Base-by-base conservation (phyloP, 2,329 filamentous ascomycete genomes). In the Pseudocercospora fijiensis region DNA sequence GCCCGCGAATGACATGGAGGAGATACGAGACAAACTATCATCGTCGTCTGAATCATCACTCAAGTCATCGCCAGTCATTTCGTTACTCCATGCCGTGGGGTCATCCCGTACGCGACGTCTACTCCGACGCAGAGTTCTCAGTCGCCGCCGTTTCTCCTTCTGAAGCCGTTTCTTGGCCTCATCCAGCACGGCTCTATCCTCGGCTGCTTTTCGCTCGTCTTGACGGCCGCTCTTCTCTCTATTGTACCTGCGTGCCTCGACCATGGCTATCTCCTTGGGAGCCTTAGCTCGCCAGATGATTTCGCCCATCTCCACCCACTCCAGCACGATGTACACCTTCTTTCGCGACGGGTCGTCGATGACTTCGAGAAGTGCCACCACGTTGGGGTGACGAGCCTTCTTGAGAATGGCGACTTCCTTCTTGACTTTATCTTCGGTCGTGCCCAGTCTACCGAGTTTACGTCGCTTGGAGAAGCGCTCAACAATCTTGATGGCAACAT, bases 401-500 rank as follows among this genome's bases (percentile, higher is more conserved):
- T 99, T 99, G 72, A 99, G 83, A 63, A 99, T 98, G 74, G 95
- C 95, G 67, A 99, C 96, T 80, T 99, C 95, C 75, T 90, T 90
- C 80, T 96, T 97, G 62, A 91, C 92, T 81, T 93, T 94, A 77
- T 91, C 89, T 73, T 89, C 86, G 18, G 87, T 85, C 64, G 86
- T 86, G n/a, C 84, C 86, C 43, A 86, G 78, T 72, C 86, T 86
- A 59, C 95, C 95, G n/a, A 99, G 84, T 26, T 94, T 90, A 61
- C 93, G 88, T 72, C 91, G 92, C 80, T 96, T 97, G 58, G 94
- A 96, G 75, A 95, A 96, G 41, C 95, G 88, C 63, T 96, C 92
- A 53, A 99, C 96, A 72, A 99, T 99, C 81, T 99, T 99, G 84
- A 99, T 97, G 62, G 95, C 95, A 3, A 99, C 94, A 74, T 89